Evolutionary conservation across 257 asterid genomes (phyloP), one percentile per base, ranked within the genome.

Genomic region (Nicotiana obtusifolia): DNA sequence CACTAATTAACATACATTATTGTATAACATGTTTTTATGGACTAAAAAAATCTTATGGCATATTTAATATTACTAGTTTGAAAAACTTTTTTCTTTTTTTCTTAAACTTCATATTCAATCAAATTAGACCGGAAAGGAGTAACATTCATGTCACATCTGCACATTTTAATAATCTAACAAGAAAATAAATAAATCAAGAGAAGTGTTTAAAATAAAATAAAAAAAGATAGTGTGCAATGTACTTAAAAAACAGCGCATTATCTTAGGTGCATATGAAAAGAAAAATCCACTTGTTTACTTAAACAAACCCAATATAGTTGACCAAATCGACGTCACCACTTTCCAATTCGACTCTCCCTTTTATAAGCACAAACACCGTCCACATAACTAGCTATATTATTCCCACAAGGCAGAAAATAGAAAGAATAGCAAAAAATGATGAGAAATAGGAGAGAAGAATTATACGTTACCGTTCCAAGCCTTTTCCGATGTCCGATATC

Each of bases 401-500:
- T 1, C 28, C 10, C 30, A 8, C 26, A n/a, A 19, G n/a, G 7
- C 35, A 8, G 7, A 28, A 47, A 47, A 76, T 33, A 4, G 13
- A 73, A 73, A 49, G n/a, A 24, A 15, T 71, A 71, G 57, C 78
- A 11, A 47, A 47, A 78, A 80, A 80, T 80, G 82, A 60, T 52
- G 44, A 44, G 61, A 61, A 66, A 62, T 19, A 86, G 83, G 80
- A 84, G 92, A 65, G 90, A 88, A 6, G 89, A 86, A 41, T 41
- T 93, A 83, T 85, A 84, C 90, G 91, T 95, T 3, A 87, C 97
- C 53, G 97, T 93, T 0, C 99, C 99, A 5, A 88, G 69, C 31
- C 83, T 87, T 44, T 93, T 91, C 90, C 97, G 99, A 54, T 95
- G 99, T 82, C 99, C 99, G 80, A 95, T 95, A 22, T 95, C 99